These are phyloP conservation scores for Linderniella brevidens DNA, from an alignment of 257 asterid species.

Conservation along the genomic window DNA sequence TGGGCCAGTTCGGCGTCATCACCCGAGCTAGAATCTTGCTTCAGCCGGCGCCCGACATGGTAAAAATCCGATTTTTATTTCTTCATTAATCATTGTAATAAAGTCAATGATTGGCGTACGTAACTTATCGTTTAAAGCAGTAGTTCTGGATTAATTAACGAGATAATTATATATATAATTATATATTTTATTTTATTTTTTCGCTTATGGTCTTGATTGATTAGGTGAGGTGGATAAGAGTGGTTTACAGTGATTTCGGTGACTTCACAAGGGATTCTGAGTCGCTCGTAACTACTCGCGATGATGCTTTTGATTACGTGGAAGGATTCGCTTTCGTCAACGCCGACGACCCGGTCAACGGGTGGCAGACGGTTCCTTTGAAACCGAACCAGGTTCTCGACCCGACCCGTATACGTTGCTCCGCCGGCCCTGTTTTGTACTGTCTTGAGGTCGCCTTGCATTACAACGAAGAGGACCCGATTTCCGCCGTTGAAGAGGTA, in stretches of 20 bases:
- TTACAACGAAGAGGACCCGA: constrained; percentile 22
- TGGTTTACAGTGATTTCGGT: constrained; percentile 63
- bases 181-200: neutral
- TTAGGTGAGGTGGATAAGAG: constrained; percentile 91
- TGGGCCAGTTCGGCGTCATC: constrained; percentile 86
- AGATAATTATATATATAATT: too few species aligned
- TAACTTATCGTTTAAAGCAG: too few species aligned
- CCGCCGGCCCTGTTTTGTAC: constrained; percentile 60
- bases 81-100: too few species aligned
- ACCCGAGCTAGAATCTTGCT: constrained; percentile 69
- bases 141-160: too few species aligned
- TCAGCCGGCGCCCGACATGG: constrained; percentile 83
- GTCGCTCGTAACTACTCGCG: constrained; percentile 27
- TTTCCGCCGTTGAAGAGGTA: constrained; percentile 42
- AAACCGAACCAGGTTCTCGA: constrained; percentile 28
- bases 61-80: constrained; percentile 5
- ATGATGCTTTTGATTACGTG: constrained; percentile 59
- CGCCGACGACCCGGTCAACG: constrained; percentile 66
- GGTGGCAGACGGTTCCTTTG: constrained; percentile 66
- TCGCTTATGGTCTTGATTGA: neutral
- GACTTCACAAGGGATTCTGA: constrained; percentile 72
- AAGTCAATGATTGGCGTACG: too few species aligned
- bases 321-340: constrained; percentile 78
- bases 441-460: constrained; percentile 79
- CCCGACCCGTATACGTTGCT: constrained; percentile 25